Evolutionary conservation across 2,329 filamentous ascomycete species (phyloP).

Genomic region (Macroventuria anomochaeta): DNA sequence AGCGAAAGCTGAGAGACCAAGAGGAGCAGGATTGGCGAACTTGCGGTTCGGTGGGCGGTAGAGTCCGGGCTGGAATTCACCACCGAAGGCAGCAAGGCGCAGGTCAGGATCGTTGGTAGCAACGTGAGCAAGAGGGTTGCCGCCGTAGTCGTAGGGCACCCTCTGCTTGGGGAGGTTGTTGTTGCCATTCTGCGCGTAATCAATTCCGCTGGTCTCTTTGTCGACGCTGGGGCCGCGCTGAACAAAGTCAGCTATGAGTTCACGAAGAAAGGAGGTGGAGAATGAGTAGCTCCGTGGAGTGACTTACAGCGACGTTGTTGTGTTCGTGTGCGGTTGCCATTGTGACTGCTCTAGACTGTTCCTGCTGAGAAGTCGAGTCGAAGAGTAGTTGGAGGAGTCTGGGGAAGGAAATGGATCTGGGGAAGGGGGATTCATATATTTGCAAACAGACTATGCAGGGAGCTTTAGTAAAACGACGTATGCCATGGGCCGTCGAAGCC

Average conservation of each 20-base stretch:
- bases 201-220: conserved; percentile 45
- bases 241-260: conserved; percentile 11
- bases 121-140: conserved; percentile 60
- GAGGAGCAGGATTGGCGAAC: conserved; percentile 66
- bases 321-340: conserved; percentile 54
- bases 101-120: conserved; percentile 56
- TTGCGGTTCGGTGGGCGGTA: conserved; percentile 54
- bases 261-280: background rate
- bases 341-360: conserved; percentile 21
- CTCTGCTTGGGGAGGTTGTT: conserved; percentile 45
- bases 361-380: conserved; percentile 2
- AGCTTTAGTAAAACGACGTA: conserved; percentile 39
- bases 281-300: background rate
- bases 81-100: conserved; percentile 57
- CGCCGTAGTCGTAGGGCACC: conserved; percentile 58
- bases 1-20: conserved; percentile 69
- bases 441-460: conserved; percentile 32
- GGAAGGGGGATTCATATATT: conserved; percentile 45
- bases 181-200: conserved; percentile 49
- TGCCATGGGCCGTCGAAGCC: conserved; percentile 40
- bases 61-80: conserved; percentile 60
- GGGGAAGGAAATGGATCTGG: conserved; percentile 37
- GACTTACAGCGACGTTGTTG: conserved; percentile 40
- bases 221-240: conserved; percentile 34
- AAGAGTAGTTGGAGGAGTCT: conserved; percentile 22